Evolutionary conservation across 306 rosid genomes (phyloP), one percentile per base, ranked within the genome.

Genomic region (Rosa multiflora): DNA sequence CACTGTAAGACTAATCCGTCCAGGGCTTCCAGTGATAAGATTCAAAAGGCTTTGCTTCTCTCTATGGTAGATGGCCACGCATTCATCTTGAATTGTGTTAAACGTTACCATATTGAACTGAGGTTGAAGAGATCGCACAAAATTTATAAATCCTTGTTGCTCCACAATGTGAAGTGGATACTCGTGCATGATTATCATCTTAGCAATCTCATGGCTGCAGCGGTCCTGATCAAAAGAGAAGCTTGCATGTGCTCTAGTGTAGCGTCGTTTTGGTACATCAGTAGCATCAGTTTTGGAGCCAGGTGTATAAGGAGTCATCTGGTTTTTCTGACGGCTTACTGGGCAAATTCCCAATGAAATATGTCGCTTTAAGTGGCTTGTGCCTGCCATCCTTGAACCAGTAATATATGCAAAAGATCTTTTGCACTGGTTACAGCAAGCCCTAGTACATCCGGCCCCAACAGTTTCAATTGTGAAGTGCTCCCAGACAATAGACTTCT

Each of bases 141-240:
- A 89, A 82, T 85, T 83, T 74, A 86, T 72, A 87, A 95, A 95
- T 72, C 97, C 94, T 35, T 78, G 85, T 67, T 94, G 97, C 76
- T 92, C 91, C 58, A 90, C 97, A 76, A 94, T 86, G 81, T 92
- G 79, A 82, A 92, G 99, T 72, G 97, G 97, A 85, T 94, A 92
- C 67, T 88, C 97, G 58, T 95, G 98, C 88, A 90, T 80, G 70
- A 95, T 86, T 61, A 92, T 85, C 99, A 95, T 92, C 83, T 81
- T 87, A 51, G 96, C 92, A 40, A 95, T 81, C 76, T 91, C 99
- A 71, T 68, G 77, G 82, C 74, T 88, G 85, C 97, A 85, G 55
- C 83, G 79, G 70, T 86, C 88, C 78, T 89, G 94, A 80, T 95
- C 92, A 84, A 95, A 85, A 75, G 88, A 67, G 70, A 79, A 55